phyloP scores from a whole-genome alignment of 1,139 yeast genomes.

The Suhomyces guaymorum region DNA sequence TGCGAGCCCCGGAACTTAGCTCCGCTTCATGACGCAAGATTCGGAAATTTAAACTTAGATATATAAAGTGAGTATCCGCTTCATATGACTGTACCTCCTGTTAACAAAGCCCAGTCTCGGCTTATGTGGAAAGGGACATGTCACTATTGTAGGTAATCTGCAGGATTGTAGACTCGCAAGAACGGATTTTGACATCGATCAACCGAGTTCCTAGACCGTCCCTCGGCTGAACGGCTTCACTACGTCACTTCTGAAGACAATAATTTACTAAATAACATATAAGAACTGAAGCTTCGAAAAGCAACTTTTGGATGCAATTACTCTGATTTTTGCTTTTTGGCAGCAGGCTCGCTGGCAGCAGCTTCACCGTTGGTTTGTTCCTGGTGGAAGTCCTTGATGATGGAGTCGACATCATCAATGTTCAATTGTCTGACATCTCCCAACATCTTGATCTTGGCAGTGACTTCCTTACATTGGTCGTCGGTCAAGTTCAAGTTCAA shows the following conservation, averaged over 20 bases:
- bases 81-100: no score
- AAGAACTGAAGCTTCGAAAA: slow-evolving; percentile 9
- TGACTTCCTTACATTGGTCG: slow-evolving; percentile 58
- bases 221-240: no score
- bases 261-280: slow-evolving; percentile 8
- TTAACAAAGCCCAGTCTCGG: no score
- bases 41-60: not conserved
- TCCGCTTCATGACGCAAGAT: slow-evolving; percentile 1
- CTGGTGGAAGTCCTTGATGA: slow-evolving; percentile 46
- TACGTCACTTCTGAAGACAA: no score
- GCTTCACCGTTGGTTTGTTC: slow-evolving; percentile 29
- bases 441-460: slow-evolving; percentile 53
- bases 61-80: not conserved
- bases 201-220: no score
- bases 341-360: slow-evolving; percentile 32
- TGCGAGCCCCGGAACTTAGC: not conserved
- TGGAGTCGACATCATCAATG: slow-evolving; percentile 52
- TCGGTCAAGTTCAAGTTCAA: slow-evolving; percentile 51
- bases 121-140: no score
- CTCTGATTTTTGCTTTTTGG: slow-evolving; percentile 40
- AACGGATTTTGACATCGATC: no score
- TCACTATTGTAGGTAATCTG: no score
- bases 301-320: slow-evolving; percentile 16
- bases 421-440: slow-evolving; percentile 56
- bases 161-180: no score